Conservation (phyloP, 2,329 filamentous ascomycete genomes). For the Penicillium sp. region DNA sequence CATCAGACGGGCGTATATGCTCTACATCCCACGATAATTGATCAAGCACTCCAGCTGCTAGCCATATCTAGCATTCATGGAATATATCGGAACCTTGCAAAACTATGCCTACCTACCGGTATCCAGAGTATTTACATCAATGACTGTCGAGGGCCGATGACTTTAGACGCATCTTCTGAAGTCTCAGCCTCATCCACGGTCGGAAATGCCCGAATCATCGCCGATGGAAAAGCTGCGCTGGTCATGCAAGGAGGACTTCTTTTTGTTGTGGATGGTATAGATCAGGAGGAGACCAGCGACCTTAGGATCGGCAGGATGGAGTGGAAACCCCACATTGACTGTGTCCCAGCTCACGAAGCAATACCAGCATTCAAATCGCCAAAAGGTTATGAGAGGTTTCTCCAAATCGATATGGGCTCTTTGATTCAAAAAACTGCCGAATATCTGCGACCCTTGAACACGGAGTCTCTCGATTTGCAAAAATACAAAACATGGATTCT, state of each 20-base stretch:
- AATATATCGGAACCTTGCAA: too few species aligned
- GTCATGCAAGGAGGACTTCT: not conserved
- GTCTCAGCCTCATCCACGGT: not conserved
- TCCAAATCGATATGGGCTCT: too few species aligned
- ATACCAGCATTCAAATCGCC: too few species aligned
- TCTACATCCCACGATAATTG: constrained; percentile 16
- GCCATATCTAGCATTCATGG: constrained; percentile 11
- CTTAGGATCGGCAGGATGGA: not conserved
- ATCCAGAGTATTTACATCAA: not conserved
- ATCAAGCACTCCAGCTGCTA: constrained; percentile 17
- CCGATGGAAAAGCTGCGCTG: not conserved
- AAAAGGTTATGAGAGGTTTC: too few species aligned
- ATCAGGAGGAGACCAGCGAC: too few species aligned
- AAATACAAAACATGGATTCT: too few species aligned
- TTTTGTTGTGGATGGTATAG: too few species aligned
- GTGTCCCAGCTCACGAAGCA: too few species aligned
- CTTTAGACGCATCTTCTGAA: not conserved
- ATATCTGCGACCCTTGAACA: too few species aligned
- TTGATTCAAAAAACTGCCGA: too few species aligned
- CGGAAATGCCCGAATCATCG: not conserved
- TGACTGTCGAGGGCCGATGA: not conserved
- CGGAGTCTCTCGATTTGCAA: too few species aligned
- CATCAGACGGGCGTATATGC: too few species aligned
- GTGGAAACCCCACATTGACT: not conserved
- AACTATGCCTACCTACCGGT: not conserved